Conservation (phyloP, 495 filamentous ascomycete species). For the Daldinia loculata region DNA sequence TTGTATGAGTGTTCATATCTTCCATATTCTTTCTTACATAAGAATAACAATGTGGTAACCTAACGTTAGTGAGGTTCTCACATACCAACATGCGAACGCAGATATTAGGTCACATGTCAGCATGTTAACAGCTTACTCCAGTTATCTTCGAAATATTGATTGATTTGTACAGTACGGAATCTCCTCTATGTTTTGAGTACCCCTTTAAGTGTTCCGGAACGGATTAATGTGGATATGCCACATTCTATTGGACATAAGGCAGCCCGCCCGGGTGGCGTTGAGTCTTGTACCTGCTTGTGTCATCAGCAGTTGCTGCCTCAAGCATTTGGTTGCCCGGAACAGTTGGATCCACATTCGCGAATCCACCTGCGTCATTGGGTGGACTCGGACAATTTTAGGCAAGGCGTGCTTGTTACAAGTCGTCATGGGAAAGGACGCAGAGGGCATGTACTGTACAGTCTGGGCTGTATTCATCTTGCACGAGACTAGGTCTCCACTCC, state of each 20-base stretch:
- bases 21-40: neutral
- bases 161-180: constrained; percentile 30
- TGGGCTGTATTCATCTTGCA: constrained; percentile 23
- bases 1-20: neutral
- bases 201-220: constrained; percentile 13
- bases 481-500: constrained; percentile 37
- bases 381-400: constrained; percentile 11
- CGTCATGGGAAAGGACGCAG: constrained; percentile 25
- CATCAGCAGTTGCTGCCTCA: constrained; percentile 41
- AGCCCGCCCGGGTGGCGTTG: constrained; percentile 17
- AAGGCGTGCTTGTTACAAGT: constrained; percentile 21
- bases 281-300: constrained; percentile 39
- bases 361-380: constrained; percentile 19
- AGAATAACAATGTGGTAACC: neutral
- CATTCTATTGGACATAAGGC: constrained; percentile 21
- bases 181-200: constrained; percentile 9
- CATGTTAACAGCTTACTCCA: too few species aligned
- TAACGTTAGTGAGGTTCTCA: neutral
- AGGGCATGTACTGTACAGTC: constrained; percentile 26
- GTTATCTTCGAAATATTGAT: neutral
- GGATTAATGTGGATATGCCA: constrained; percentile 25
- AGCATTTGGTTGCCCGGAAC: constrained; percentile 30
- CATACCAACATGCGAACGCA: neutral
- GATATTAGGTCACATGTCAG: neutral
- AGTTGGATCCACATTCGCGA: constrained; percentile 23